phyloP scores from a whole-genome alignment of 129 eudicot genomes.

The Arctium minus region DNA sequence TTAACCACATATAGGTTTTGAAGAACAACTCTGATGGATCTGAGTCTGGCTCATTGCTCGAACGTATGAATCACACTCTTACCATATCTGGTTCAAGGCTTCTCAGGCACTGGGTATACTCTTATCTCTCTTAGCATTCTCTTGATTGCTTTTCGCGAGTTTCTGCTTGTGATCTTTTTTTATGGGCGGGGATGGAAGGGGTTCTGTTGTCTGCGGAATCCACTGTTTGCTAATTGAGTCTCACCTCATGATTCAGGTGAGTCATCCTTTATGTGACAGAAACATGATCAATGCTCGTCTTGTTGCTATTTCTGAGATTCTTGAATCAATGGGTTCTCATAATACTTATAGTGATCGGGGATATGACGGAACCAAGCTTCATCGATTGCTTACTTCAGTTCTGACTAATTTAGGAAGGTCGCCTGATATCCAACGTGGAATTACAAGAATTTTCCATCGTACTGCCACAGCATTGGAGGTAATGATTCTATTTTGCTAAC shows the following conservation, averaged over 20 bases:
- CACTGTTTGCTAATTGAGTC: background rate
- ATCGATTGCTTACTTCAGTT: constrained; percentile 61
- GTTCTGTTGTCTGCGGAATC: background rate
- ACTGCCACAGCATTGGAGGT: constrained; percentile 94
- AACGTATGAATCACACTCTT: constrained; percentile 71
- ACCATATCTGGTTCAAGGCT: constrained; percentile 82
- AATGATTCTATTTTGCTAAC: constrained; percentile 1
- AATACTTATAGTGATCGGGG: constrained; percentile 24
- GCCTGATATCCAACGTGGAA: constrained; percentile 95
- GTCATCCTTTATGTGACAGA: constrained; percentile 83
- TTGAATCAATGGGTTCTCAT: constrained; percentile 60
- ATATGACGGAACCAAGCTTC: constrained; percentile 40
- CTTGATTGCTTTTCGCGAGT: background rate
- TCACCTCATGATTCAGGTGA: constrained; percentile 50
- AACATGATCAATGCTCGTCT: constrained; percentile 73
- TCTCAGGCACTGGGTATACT: constrained; percentile 87
- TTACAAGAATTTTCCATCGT: constrained; percentile 89
- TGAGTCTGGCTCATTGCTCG: constrained; percentile 72
- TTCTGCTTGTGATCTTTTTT: background rate
- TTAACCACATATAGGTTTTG: constrained; percentile 49
- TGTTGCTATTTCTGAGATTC: constrained; percentile 89
- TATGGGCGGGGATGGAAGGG: background rate
- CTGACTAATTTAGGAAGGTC: constrained; percentile 54
- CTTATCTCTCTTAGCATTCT: background rate
- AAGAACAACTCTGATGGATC: constrained; percentile 74